These are phyloP conservation scores for Corniculantispora saksenae DNA, from an alignment of 2,329 filamentous ascomycete species.

Conservation along the genomic window DNA sequence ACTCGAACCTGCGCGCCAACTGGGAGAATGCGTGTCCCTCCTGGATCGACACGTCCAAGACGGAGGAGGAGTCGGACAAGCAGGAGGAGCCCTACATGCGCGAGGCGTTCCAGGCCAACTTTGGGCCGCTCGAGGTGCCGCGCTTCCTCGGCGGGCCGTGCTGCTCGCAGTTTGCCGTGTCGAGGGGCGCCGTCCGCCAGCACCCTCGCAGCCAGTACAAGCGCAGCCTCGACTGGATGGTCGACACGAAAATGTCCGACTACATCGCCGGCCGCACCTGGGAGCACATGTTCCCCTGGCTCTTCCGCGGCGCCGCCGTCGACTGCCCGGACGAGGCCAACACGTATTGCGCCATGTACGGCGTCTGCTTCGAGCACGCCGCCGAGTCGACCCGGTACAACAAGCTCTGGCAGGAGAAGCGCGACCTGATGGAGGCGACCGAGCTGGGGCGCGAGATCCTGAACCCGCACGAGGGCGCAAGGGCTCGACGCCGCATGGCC, in stretches of 20 bases:
- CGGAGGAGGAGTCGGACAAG: constrained; percentile 26
- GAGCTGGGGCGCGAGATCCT: constrained; percentile 10
- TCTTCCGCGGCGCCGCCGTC: constrained; percentile 36
- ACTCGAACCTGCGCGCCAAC: constrained; percentile 56
- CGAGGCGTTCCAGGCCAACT: constrained; percentile 32
- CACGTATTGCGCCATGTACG: constrained; percentile 35
- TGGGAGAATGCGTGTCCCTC: constrained; percentile 57
- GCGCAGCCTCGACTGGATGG: constrained; percentile 32
- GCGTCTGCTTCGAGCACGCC: constrained; percentile 32
- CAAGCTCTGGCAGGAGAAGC: constrained; percentile 12
- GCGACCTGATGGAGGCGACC: constrained; percentile 13
- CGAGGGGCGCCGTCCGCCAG: constrained; percentile 31
- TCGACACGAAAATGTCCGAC: constrained; percentile 31
- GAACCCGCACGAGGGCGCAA: constrained; percentile 12
- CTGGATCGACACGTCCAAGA: constrained; percentile 46
- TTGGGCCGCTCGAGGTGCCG: constrained; percentile 30
- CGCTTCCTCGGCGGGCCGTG: constrained; percentile 35
- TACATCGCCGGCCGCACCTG: constrained; percentile 35
- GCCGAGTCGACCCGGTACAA: constrained; percentile 14
- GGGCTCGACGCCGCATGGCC: constrained; percentile 7
- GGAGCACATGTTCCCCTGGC: constrained; percentile 37
- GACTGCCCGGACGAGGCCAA: constrained; percentile 46
- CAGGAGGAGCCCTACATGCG: constrained; percentile 33
- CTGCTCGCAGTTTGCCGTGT: constrained; percentile 38
- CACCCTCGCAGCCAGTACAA: constrained; percentile 32